Conservation (phyloP, 495 filamentous ascomycete genomes). For the Ascobolus immersus region DNA sequence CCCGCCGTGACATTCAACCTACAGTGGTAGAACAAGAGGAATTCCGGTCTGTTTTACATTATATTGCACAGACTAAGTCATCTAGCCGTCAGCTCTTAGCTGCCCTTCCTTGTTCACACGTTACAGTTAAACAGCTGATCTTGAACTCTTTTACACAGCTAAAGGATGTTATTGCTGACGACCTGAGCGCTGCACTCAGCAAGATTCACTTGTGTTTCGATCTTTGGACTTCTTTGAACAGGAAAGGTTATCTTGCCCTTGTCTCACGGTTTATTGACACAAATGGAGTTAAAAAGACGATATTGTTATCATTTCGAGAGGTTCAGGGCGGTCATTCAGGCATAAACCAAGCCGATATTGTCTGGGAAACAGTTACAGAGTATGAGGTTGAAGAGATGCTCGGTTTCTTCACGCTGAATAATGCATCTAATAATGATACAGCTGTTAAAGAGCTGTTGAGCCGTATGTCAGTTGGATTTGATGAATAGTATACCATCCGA, state of each 20-base stretch:
- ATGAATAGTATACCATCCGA: slow-evolving; percentile 3
- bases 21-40: no score
- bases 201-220: slow-evolving; percentile 1
- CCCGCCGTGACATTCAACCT: no score
- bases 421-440: slow-evolving; percentile 8
- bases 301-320: background rate
- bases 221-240: slow-evolving; percentile 4
- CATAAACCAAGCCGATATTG: slow-evolving; percentile 1
- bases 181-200: no score
- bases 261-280: slow-evolving; percentile 1
- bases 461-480: background rate
- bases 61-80: no score
- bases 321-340: slow-evolving; percentile 5
- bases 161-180: no score
- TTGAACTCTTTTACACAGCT: no score
- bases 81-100: no score
- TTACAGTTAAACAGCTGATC: no score
- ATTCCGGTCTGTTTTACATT: no score
- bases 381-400: slow-evolving; percentile 6
- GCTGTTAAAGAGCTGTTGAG: background rate
- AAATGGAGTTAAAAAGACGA: background rate
- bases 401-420: slow-evolving; percentile 9
- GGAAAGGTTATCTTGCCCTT: slow-evolving; percentile 1
- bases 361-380: slow-evolving; percentile 4
- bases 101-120: no score